Conservation (phyloP, 2,329 filamentous ascomycete genomes). For the Hypoxylon sp. region DNA sequence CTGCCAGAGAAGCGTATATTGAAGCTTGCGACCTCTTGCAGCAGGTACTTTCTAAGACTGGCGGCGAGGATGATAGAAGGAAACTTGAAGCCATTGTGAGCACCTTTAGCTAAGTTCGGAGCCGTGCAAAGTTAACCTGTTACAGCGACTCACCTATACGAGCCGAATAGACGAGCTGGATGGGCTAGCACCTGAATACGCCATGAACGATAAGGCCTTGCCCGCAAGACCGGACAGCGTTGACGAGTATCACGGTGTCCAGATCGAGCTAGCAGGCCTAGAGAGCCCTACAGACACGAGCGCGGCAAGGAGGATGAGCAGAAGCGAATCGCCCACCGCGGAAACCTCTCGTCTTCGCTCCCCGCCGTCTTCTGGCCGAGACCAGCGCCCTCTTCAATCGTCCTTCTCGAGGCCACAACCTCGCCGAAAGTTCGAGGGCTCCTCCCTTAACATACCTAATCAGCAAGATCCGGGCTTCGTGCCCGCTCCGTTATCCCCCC, state of each 20-base stretch:
- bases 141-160: constrained; percentile 84
- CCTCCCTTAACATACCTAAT: constrained; percentile 54
- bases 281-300: constrained; percentile 54
- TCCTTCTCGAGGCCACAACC: constrained; percentile 62
- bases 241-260: constrained; percentile 57
- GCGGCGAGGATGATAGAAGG: constrained; percentile 83
- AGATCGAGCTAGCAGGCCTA: constrained; percentile 48
- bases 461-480: constrained; percentile 65
- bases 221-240: constrained; percentile 72
- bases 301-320: constrained; percentile 61
- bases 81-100: constrained; percentile 94
- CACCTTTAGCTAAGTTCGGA: constrained; percentile 35
- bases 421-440: constrained; percentile 48
- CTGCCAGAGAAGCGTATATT: constrained; percentile 86
- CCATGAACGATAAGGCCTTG: constrained; percentile 74
- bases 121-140: constrained; percentile 12
- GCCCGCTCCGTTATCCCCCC: constrained; percentile 75
- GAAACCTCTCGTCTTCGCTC: constrained; percentile 39
- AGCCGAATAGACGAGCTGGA: constrained; percentile 88
- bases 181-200: constrained; percentile 67
- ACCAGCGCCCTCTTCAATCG: constrained; percentile 56
- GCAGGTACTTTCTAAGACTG: constrained; percentile 85
- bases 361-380: constrained; percentile 32
- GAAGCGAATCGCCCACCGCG: constrained; percentile 47
- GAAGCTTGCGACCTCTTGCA: constrained; percentile 90